Percentiles rank a stretch among this genome's conserved stretches.
Conservation (phyloP, 495 filamentous ascomycete species). For the Talaromyces wortmannii region DNA sequence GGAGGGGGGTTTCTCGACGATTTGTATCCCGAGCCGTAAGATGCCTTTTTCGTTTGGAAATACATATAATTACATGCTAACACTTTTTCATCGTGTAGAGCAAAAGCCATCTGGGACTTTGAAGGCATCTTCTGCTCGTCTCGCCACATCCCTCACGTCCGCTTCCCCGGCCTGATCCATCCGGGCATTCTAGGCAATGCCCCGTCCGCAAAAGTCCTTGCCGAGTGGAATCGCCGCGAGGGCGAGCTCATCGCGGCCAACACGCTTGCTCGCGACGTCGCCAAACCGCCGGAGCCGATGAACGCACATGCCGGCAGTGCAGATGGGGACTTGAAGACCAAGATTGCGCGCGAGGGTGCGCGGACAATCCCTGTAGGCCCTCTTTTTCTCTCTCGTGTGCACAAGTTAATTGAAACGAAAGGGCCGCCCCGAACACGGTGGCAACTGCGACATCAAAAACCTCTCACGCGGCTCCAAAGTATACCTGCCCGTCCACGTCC, state of each 20-base stretch:
- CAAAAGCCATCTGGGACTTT: conserved; percentile 97
- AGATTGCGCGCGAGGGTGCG: conserved; percentile 81
- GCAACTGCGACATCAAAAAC: conserved; percentile 90
- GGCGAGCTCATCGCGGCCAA: conserved; percentile 66
- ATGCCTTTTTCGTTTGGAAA: not conserved
- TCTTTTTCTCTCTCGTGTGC: not conserved
- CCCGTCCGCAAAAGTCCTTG: conserved; percentile 61
- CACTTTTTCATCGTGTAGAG: conserved; percentile 32
- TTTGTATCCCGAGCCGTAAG: conserved; percentile 73
- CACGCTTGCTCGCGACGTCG: conserved; percentile 66
- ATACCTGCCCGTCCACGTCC: conserved; percentile 80
- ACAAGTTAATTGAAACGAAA: conserved; percentile 2
- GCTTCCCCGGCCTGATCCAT: conserved; percentile 89
- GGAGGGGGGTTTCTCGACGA: conserved; percentile 92
- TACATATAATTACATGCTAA: not conserved
- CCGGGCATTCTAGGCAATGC: conserved; percentile 92
- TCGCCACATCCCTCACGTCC: conserved; percentile 82
- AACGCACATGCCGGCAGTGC: conserved; percentile 70
- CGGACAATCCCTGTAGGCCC: conserved; percentile 68
- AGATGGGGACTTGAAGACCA: conserved; percentile 52
- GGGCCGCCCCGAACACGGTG: conserved; percentile 48
- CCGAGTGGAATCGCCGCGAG: conserved; percentile 77
- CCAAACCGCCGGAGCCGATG: conserved; percentile 64
- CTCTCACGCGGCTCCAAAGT: conserved; percentile 78
- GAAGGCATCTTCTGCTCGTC: conserved; percentile 91